phyloP scores from a whole-genome alignment of 768 basidiomycete species.

The Lactarius indigo region DNA sequence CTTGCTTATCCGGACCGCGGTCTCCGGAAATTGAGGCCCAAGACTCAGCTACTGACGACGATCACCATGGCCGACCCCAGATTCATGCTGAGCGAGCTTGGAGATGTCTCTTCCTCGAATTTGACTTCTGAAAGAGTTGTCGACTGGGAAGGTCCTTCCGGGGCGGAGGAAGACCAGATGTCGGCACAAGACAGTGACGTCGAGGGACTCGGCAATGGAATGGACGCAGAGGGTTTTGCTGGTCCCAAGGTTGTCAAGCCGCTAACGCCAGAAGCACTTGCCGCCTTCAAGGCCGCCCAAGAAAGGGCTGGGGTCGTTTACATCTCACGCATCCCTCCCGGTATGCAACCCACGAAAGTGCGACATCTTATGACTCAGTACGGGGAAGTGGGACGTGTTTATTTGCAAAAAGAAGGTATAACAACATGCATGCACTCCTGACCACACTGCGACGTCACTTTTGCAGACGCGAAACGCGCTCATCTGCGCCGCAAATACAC shows the following conservation, averaged over 20 bases:
- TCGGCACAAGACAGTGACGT: neutral
- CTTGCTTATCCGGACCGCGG: neutral
- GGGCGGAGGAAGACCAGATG: neutral
- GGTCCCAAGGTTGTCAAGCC: conserved; percentile 68
- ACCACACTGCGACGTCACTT: neutral
- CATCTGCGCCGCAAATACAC: conserved; percentile 80
- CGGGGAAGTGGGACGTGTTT: conserved; percentile 89
- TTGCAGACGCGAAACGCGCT: conserved; percentile 77
- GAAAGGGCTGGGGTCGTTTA: conserved; percentile 85
- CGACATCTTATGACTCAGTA: conserved; percentile 88
- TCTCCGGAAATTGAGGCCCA: neutral
- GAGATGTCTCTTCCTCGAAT: conserved; percentile 2
- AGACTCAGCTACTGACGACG: neutral
- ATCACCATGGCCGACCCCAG: conserved; percentile 7
- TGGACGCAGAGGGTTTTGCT: conserved; percentile 57
- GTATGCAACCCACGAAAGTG: conserved; percentile 96
- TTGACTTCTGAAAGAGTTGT: neutral
- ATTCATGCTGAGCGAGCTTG: conserved; percentile 3
- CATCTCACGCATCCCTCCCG: conserved; percentile 94
- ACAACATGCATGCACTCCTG: neutral
- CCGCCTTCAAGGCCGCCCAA: conserved; percentile 68
- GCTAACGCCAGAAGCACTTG: conserved; percentile 69
- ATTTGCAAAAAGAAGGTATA: conserved; percentile 88
- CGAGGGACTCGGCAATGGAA: conserved; percentile 41
- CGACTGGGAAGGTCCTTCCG: neutral